Evolutionary conservation across 1,139 yeast species (phyloP).

Genomic region (Candida tunisiensis): DNA sequence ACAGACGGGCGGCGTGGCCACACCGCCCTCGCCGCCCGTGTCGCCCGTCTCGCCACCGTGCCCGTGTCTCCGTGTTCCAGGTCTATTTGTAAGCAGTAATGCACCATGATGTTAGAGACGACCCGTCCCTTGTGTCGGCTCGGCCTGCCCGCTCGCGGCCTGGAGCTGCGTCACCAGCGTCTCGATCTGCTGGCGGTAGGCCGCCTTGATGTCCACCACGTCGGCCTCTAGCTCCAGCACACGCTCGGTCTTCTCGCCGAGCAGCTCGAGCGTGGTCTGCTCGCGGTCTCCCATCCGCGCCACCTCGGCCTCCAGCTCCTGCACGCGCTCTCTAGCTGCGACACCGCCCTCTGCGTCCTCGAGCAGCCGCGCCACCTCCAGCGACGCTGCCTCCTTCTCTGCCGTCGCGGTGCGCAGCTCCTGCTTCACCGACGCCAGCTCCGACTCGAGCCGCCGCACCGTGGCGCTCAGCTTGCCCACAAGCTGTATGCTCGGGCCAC

Average conservation of each 20-base stretch:
- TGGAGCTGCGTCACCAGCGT: slow-evolving; percentile 54
- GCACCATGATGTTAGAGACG: no score
- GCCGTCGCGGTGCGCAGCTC: slow-evolving; percentile 35
- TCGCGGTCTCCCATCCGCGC: slow-evolving; percentile 24
- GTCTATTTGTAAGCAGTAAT: no score
- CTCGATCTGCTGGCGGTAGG: slow-evolving; percentile 70
- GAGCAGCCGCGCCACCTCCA: slow-evolving; percentile 42
- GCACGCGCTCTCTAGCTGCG: slow-evolving; percentile 22
- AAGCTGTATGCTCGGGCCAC: slow-evolving; percentile 30
- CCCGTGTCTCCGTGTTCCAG: no score
- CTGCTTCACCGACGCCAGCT: slow-evolving; percentile 46
- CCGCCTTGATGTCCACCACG: slow-evolving; percentile 70
- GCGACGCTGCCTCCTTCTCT: slow-evolving; percentile 53
- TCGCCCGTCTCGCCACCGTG: no score
- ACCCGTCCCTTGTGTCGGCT: slow-evolving; percentile 1
- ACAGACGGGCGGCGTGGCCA: no score
- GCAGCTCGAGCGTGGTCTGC: slow-evolving; percentile 50
- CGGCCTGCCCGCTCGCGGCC: slow-evolving; percentile 4
- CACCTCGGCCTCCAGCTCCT: slow-evolving; percentile 22
- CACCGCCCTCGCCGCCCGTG: no score
- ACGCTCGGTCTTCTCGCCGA: slow-evolving; percentile 80
- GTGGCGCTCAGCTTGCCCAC: slow-evolving; percentile 59
- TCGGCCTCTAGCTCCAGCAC: slow-evolving; percentile 81
- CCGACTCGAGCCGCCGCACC: slow-evolving; percentile 66
- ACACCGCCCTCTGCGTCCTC: slow-evolving; percentile 35